Percentiles rank a stretch among this genome's conserved stretches.
Conservation (phyloP, 1,284 basidiomycete species). For the Malassezia caprae region DNA sequence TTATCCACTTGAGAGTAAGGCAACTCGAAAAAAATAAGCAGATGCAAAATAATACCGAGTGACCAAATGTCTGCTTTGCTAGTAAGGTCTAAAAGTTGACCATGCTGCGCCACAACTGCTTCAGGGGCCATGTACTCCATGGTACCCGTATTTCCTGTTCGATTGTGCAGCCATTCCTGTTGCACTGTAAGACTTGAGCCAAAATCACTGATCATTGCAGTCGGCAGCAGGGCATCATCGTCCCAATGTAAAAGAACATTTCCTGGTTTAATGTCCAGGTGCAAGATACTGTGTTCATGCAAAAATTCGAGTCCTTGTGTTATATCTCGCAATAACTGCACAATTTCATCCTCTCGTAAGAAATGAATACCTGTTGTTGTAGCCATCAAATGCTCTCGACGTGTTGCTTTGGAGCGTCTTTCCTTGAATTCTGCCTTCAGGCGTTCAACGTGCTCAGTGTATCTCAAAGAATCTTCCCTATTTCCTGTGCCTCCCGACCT, state of each 20-base stretch:
- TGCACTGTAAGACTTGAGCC: conserved; percentile 60
- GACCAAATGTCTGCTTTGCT: conserved; percentile 61
- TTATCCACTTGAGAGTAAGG: conserved; percentile 52
- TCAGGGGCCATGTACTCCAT: conserved; percentile 67
- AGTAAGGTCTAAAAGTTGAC: conserved; percentile 62
- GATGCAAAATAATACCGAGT: conserved; percentile 69
- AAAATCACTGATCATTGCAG: conserved; percentile 82
- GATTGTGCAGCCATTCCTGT: conserved; percentile 28
- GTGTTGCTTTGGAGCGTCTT: conserved; percentile 9
- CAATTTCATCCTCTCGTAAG: conserved; percentile 37
- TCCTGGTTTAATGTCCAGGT: conserved; percentile 83
- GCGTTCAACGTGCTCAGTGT: conserved; percentile 12
- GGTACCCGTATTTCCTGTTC: conserved; percentile 82
- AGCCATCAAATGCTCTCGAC: neutral
- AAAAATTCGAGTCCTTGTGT: conserved; percentile 36
- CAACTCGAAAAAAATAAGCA: conserved; percentile 72
- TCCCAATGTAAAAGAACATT: conserved; percentile 88
- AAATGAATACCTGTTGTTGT: conserved; percentile 28
- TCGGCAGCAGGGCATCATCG: conserved; percentile 64
- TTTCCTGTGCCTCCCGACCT: conserved; percentile 18
- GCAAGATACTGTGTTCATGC: conserved; percentile 55
- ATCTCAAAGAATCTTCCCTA: neutral
- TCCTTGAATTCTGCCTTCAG: conserved; percentile 27
- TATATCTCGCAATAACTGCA: conserved; percentile 33
- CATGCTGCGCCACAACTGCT: conserved; percentile 55